Percentiles rank a stretch among this genome's conserved stretches.
phyloP scores from a whole-genome alignment of 106 monocot species.

The Chionographis japonica region DNA sequence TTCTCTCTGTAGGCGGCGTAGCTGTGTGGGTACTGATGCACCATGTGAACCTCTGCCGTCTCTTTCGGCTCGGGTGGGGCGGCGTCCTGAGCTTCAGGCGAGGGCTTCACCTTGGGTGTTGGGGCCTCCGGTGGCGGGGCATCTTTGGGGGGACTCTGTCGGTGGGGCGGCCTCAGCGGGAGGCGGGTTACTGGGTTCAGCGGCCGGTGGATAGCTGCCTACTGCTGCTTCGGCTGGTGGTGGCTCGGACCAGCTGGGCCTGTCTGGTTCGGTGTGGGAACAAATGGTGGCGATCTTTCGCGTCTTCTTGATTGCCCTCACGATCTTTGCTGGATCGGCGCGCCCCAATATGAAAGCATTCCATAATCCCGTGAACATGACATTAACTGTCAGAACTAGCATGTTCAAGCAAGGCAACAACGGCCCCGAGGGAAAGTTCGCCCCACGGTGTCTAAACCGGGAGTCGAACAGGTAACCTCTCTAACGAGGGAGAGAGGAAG shows the following conservation, averaged over 20 bases:
- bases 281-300: constrained; percentile 42
- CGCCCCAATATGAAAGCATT: constrained; percentile 18
- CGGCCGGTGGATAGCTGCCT: not conserved
- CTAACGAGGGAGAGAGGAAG: too few species aligned
- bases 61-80: constrained; percentile 8
- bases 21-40: constrained; percentile 42
- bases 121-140: not conserved
- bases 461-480: too few species aligned
- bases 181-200: not conserved
- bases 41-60: constrained; percentile 32
- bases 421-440: too few species aligned
- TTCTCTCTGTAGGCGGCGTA: constrained; percentile 7
- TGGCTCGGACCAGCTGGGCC: not conserved
- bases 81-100: constrained; percentile 6
- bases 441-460: too few species aligned
- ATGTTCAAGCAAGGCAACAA: too few species aligned
- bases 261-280: constrained; percentile 26
- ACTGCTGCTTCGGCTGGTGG: constrained; percentile 2
- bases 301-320: constrained; percentile 60
- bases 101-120: constrained; percentile 1
- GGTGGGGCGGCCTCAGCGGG: not conserved
- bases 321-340: constrained; percentile 41
- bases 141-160: not conserved
- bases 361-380: too few species aligned
- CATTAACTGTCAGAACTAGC: too few species aligned